Evolutionary conservation across 78 protist species (phyloP), one percentile per base, ranked within the genome.

Genomic region (Dictyostelium firmibasis): DNA sequence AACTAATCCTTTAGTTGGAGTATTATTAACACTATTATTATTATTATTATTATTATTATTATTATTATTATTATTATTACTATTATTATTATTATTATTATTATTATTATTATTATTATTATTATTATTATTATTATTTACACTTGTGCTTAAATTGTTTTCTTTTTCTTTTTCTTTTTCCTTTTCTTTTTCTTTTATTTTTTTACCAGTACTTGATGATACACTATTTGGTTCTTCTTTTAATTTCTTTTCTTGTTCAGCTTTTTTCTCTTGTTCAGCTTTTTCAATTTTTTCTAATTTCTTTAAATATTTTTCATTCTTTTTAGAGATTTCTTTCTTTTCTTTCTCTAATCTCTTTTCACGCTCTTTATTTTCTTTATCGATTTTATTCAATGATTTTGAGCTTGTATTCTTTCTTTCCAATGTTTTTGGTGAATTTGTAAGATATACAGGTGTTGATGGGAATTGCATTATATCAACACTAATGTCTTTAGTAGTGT

Each of bases 301-400:
- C 35, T 82, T 82, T 29, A 82, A 43, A 57, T 82, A 69, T 35
- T 82, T 82, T 82, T 82, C 77, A 82, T 44, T 82, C 86, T 82
- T 82, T 82, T 82, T 82, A 2, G n/a, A 53, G 4, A 82, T 82
- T 29, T 29, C 75, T 82, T 60, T 82, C 50, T 82, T 82, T 60
- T 82, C 86, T 13, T 82, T 82, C 10, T 82, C 86, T 23, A 82
- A 33, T 82, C 60, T 82, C 50, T 82, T 82, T 82, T 50, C 75
- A 27, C 86, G 35, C 35, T 82, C 75, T 82, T 82, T 50, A 18
- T 82, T 25, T 57, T 60, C 75, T 82, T 82, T 50, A 57, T 82
- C 84, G 18, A 44, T 14, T 82, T 82, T 50, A 35, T 4, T 60
- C 7, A 36, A 57, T 50, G 75, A 82, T 82, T 82, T 79, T 16